Percentiles rank a stretch among this genome's conserved stretches.
Evolutionary conservation across 192 early-diverging fungal species (phyloP).

Genomic region (Endogone sp.): DNA sequence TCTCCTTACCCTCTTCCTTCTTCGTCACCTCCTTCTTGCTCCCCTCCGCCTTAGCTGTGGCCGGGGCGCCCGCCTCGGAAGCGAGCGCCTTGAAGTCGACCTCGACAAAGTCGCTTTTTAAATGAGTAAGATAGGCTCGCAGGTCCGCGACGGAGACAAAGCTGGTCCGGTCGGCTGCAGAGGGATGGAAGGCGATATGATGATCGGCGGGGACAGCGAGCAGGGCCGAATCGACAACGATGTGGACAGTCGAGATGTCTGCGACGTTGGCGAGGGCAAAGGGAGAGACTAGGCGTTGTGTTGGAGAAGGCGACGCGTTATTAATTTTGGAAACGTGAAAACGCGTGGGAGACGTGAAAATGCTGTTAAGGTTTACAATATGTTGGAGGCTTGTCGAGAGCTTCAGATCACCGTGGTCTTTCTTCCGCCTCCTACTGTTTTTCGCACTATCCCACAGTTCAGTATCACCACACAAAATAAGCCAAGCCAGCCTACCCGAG

Average conservation of each 20-base stretch:
- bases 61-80: slow-evolving; percentile 34
- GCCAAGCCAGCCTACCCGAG: slow-evolving; percentile 43
- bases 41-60: neutral
- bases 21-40: neutral
- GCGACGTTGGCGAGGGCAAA: slow-evolving; percentile 65
- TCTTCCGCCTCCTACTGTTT: too few relatives aligned
- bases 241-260: slow-evolving; percentile 55
- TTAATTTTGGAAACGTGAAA: slow-evolving; percentile 7
- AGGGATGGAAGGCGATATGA: slow-evolving; percentile 65
- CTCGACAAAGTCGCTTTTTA: slow-evolving; percentile 42
- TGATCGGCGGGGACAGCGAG: slow-evolving; percentile 33
- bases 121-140: slow-evolving; percentile 47
- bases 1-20: neutral
- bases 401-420: neutral
- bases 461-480: neutral
- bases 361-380: too few relatives aligned
- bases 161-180: slow-evolving; percentile 48
- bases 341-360: slow-evolving; percentile 3
- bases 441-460: too few relatives aligned
- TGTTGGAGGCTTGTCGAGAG: too few relatives aligned
- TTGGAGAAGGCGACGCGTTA: neutral
- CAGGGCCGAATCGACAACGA: slow-evolving; percentile 72
- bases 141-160: slow-evolving; percentile 56
- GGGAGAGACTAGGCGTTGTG: slow-evolving; percentile 56
- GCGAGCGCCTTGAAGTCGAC: slow-evolving; percentile 52